Base-by-base conservation (phyloP, 2,329 filamentous ascomycete species). In the Phoma herbarum region DNA sequence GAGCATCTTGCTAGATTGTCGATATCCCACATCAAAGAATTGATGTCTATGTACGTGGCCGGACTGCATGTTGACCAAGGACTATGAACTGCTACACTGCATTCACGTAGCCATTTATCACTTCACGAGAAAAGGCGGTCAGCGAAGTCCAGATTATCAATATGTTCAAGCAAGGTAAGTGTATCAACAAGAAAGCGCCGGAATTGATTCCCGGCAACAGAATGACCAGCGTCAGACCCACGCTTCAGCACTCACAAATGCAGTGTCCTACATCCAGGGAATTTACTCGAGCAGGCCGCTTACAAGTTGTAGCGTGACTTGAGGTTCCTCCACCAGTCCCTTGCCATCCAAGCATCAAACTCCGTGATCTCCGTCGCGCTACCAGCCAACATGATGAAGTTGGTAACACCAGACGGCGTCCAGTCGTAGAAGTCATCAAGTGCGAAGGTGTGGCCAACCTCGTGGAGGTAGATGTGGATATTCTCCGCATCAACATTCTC, bases 311-410 rank as follows among this genome's bases (percentile, higher is more conserved):
- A 67, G 37, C 63, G 53, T 9, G 50, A 57, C 63, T 73, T 73
- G 37, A 77, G 52, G 54, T 77, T 71, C 62, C 73, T 74, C 80
- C 80, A 83, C 79, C 80, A 83, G 65, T 83, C 79, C 1, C 80
- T 68, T 45, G 79, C 66, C 80, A 83, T 83, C 81, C 81, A 83
- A 20, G 78, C 79, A 51, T 83, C 81, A 47, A 83, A 83, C 41
- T 83, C 80, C 2, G 81, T 83, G 20, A 83, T 74, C 45, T 74
- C 58, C 20, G 64, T 70, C 1, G 81, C 70, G 44, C 76, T 77
- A 4, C 81, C 81, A 46, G 81, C 79, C 43, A 76, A 64, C 81
- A 83, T 82, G 61, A 82, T 74, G 68, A 82, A 83, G 65, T 72
- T 79, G 8, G 67, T 65, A 29, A 78, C 63, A 6, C 79, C 79